Base-by-base conservation (phyloP, 768 basidiomycete species). In the Suillus subluteus region DNA sequence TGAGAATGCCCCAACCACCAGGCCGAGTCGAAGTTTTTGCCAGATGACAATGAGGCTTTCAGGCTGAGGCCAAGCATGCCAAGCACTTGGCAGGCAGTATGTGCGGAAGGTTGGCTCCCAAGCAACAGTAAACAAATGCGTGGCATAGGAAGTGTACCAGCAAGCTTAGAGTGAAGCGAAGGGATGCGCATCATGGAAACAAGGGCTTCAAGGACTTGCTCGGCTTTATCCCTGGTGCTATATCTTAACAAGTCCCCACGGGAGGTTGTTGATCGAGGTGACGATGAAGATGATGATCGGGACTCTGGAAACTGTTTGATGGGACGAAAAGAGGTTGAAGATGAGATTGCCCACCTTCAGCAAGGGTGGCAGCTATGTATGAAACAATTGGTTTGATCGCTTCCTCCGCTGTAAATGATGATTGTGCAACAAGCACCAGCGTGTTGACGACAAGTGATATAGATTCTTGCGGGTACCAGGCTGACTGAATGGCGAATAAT, bases 311-410 rank as follows among this genome's bases (percentile, higher is more conserved):
- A 11, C 56, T 2, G n/a, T 12, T 52, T 21, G 18, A 0, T 32
- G 35, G 13, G 62, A 44, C 52, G 55, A 59, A 62, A 40, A 46
- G 37, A 3, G 13, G 16, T 40, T 38, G 56, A 66, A 13, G 4
- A 38, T 6, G 32, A 46, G 43, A 62, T 58, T 26, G 44, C 86
- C 64, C 63, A 92, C 92, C 82, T 73, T 86, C 84, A 67, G 91
- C 86, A 15, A 96, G 76, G 73, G 91, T 91, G 0, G 94, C 92
- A 2, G 94, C 92, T 9, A 97, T 79, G 74, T 93, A 97, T 0
- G 94, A 91, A 5, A 95, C 87, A 1, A 96, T 78, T 0, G 96
- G 95, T 73, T 95, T 97, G 71, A 97, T 91, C 0, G 85, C 82
- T 58, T 91, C 89, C 35, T 91, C 91, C 48, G 87, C 84, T 3